Evolutionary conservation across 352 stramenopile genomes (phyloP).

Genomic region (Sclerospora graminicola): DNA sequence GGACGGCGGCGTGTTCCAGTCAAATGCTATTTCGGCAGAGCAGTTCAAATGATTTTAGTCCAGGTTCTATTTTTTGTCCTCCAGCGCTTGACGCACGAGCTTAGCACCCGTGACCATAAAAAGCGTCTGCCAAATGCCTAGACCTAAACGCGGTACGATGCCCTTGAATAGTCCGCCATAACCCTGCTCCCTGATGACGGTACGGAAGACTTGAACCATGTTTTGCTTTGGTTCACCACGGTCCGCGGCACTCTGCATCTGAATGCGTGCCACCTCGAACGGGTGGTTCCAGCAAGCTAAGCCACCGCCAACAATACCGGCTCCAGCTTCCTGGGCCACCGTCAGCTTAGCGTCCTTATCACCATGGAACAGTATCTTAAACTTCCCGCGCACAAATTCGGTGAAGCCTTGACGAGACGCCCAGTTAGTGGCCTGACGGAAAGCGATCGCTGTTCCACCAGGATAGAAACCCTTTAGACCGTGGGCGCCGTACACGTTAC

Average conservation of each 20-base stretch:
- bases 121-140: constrained; percentile 87
- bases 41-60: neutral
- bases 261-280: constrained; percentile 87
- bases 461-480: constrained; percentile 88
- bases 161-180: constrained; percentile 83
- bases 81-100: constrained; percentile 79
- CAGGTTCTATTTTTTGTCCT: constrained; percentile 34
- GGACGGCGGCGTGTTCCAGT: no score
- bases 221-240: constrained; percentile 84
- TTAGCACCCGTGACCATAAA: constrained; percentile 90
- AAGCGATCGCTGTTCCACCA: constrained; percentile 83
- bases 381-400: constrained; percentile 75
- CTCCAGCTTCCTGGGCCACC: constrained; percentile 74
- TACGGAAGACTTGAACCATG: constrained; percentile 85
- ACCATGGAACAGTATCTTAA: constrained; percentile 80
- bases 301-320: constrained; percentile 79
- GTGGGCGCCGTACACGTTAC: constrained; percentile 75
- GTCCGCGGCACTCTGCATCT: constrained; percentile 87
- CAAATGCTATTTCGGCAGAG: no score
- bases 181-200: constrained; percentile 79
- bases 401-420: constrained; percentile 86
- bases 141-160: constrained; percentile 78
- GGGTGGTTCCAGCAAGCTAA: constrained; percentile 89
- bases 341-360: constrained; percentile 83
- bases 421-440: constrained; percentile 89